Conservation (phyloP, 139 green algal genomes). For the Coelastrella sp. region DNA sequence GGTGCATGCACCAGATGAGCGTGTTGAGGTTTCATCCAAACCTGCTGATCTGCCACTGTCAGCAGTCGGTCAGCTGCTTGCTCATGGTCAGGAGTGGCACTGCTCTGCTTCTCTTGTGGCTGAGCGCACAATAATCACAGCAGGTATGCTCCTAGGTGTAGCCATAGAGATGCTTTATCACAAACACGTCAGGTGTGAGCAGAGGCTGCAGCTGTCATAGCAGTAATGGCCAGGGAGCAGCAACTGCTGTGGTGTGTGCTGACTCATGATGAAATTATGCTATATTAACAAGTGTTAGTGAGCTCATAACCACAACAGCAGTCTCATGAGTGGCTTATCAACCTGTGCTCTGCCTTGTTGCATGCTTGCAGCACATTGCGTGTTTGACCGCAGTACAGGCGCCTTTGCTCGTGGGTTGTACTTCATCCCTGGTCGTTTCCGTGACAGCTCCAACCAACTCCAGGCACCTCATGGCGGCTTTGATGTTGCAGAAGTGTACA, state of each 20-base stretch:
- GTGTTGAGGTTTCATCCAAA: neutral
- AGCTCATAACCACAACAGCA: neutral
- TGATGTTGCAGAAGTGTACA: conserved; percentile 31
- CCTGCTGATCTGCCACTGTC: neutral
- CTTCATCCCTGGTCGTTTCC: conserved; percentile 35
- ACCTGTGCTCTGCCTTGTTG: neutral
- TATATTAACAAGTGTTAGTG: neutral
- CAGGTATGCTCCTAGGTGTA: neutral
- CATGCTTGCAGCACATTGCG: conserved; percentile 5
- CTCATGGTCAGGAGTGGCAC: conserved; percentile 22
- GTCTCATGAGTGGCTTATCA: neutral
- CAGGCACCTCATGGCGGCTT: neutral
- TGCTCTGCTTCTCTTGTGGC: conserved; percentile 19
- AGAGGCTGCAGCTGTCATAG: neutral
- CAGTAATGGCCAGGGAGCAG: neutral
- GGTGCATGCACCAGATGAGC: conserved; percentile 1
- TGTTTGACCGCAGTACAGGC: conserved; percentile 12
- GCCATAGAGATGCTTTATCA: no score
- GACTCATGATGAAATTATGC: neutral
- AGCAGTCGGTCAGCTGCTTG: conserved; percentile 18
- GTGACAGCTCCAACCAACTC: neutral
- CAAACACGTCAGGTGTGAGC: no score
- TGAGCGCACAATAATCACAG: conserved; percentile 30
- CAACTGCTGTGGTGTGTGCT: neutral
- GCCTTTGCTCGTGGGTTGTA: conserved; percentile 15